Conservation (phyloP, 371 early-diverging fungal genomes). For the Polyrhizophydium stewartii region DNA sequence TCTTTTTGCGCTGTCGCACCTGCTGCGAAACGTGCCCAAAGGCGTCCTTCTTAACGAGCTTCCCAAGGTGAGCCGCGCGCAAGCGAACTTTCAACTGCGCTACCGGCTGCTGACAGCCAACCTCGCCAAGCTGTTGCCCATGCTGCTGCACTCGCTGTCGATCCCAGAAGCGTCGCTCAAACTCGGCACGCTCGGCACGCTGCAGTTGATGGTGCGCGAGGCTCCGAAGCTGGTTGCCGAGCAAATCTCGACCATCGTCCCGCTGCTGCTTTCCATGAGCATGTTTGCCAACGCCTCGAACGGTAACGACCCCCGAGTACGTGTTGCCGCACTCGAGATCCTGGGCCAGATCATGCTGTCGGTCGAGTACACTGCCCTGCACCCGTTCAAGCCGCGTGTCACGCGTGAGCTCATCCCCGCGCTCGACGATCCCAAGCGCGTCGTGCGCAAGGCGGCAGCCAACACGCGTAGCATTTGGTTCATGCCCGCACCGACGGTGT, state of each 20-base stretch:
- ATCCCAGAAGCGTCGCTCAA: slow-evolving; percentile 54
- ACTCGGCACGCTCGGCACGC: slow-evolving; percentile 71
- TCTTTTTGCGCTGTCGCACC: slow-evolving; percentile 75
- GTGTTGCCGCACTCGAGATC: slow-evolving; percentile 68
- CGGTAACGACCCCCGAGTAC: slow-evolving; percentile 39
- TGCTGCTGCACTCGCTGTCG: slow-evolving; percentile 42
- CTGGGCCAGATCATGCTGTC: slow-evolving; percentile 63
- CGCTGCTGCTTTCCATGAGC: slow-evolving; percentile 18
- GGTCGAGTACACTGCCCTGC: slow-evolving; percentile 54
- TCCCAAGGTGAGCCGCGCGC: slow-evolving; percentile 62
- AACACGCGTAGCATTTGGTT: slow-evolving; percentile 84
- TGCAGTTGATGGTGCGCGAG: slow-evolving; percentile 57
- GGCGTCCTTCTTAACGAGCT: slow-evolving; percentile 73
- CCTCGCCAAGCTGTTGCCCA: slow-evolving; percentile 58
- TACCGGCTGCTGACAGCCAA: background rate
- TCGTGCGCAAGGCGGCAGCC: slow-evolving; percentile 84
- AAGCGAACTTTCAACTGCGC: no score
- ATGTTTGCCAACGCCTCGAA: slow-evolving; percentile 23
- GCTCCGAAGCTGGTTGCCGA: slow-evolving; percentile 52
- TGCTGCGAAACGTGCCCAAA: slow-evolving; percentile 76
- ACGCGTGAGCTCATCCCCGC: slow-evolving; percentile 55
- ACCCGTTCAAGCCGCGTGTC: slow-evolving; percentile 59
- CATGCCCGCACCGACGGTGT: slow-evolving; percentile 14
- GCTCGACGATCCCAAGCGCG: slow-evolving; percentile 83
- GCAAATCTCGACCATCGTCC: slow-evolving; percentile 21